Conservation (phyloP, 2,329 filamentous ascomycete species). For the Cladosporium sphaerospermum region DNA sequence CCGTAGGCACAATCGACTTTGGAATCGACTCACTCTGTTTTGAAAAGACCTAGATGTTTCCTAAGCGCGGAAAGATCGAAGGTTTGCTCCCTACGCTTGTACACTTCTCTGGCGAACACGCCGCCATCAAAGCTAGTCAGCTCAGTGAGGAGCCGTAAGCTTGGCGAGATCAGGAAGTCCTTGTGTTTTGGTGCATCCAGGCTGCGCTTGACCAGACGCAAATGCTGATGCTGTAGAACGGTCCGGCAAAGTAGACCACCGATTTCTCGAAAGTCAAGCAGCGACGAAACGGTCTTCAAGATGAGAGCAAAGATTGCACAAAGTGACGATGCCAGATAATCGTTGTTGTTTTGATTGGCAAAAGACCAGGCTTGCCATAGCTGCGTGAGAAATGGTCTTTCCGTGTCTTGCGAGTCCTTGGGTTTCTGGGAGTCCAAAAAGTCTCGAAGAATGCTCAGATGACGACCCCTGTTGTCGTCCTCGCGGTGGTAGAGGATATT, state of each 20-base stretch:
- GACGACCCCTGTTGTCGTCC: constrained; percentile 43
- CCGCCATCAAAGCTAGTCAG: constrained; percentile 83
- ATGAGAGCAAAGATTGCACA: constrained; percentile 76
- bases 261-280: constrained; percentile 67
- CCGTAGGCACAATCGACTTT: background rate
- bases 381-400: constrained; percentile 64
- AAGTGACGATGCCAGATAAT: constrained; percentile 72
- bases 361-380: constrained; percentile 85
- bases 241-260: constrained; percentile 75
- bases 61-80: constrained; percentile 66
- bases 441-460: constrained; percentile 58
- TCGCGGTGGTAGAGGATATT: constrained; percentile 50
- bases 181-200: constrained; percentile 75
- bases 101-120: constrained; percentile 67
- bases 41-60: constrained; percentile 70
- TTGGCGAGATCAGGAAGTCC: constrained; percentile 83
- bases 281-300: constrained; percentile 67
- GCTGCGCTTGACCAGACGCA: constrained; percentile 73
- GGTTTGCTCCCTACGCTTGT: constrained; percentile 65
- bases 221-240: constrained; percentile 70
- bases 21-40: constrained; percentile 34
- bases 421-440: constrained; percentile 59
- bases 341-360: constrained; percentile 71
- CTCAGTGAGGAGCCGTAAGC: constrained; percentile 77
- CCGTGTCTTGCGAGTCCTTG: constrained; percentile 46